Evolutionary conservation across 768 basidiomycete species (phyloP).

Genomic region (Agaricus bisporus): DNA sequence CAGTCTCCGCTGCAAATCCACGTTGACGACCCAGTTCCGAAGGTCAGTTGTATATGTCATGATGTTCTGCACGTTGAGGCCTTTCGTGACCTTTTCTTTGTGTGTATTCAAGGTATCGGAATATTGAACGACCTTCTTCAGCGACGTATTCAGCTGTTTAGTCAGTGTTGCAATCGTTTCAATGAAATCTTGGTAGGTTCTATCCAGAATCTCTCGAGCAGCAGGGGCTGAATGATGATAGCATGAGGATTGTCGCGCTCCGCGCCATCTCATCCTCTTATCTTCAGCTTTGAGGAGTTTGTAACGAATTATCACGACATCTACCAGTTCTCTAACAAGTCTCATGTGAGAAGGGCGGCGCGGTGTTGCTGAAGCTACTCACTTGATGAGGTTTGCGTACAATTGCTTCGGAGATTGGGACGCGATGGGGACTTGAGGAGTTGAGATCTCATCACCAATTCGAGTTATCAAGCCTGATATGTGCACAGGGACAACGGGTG

Average conservation of each 20-base stretch:
- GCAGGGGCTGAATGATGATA: slow-evolving; percentile 9
- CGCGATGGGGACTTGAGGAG: background rate
- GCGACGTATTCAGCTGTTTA: background rate
- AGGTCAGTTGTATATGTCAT: slow-evolving; percentile 12
- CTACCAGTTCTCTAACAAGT: background rate
- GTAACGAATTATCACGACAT: background rate
- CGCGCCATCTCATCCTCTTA: slow-evolving; percentile 4
- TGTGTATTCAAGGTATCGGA: slow-evolving; percentile 9
- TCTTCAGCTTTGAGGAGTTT: slow-evolving; percentile 6
- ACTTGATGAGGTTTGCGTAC: slow-evolving; percentile 6
- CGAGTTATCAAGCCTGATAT: background rate
- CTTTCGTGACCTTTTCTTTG: background rate
- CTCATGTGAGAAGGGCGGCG: background rate
- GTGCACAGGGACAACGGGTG: background rate
- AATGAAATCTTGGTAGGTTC: background rate
- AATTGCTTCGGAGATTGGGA: background rate
- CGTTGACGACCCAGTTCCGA: slow-evolving; percentile 9
- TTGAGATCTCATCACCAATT: background rate
- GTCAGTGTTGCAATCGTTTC: slow-evolving; percentile 1
- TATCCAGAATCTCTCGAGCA: slow-evolving; percentile 9
- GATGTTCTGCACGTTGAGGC: slow-evolving; percentile 10
- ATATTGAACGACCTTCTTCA: slow-evolving; percentile 3
- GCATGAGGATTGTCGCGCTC: slow-evolving; percentile 3
- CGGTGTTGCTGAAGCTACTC: background rate
- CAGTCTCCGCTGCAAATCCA: slow-evolving; percentile 8